Percentiles rank a stretch among this genome's conserved stretches.
These are phyloP conservation scores for Daldinia loculata DNA, from an alignment of 495 filamentous ascomycete species.

Conservation along the genomic window DNA sequence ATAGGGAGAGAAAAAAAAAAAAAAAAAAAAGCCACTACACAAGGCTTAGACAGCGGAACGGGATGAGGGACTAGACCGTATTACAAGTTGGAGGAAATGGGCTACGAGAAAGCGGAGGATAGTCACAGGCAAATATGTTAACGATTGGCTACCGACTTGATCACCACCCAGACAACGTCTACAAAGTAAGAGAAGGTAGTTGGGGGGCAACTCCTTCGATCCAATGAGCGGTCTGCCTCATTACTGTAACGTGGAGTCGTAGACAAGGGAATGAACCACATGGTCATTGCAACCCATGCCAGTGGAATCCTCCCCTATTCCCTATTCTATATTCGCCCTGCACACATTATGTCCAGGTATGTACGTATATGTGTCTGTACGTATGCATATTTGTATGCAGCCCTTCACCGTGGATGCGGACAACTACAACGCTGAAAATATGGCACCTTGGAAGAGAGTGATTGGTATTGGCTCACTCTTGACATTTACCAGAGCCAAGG, in stretches of 20 bases:
- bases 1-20: constrained; percentile 1
- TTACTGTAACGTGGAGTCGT: constrained; percentile 36
- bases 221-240: constrained; percentile 31
- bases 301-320: constrained; percentile 22
- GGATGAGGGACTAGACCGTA: constrained; percentile 22
- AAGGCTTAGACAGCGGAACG: constrained; percentile 8
- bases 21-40: neutral
- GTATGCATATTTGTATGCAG: constrained; percentile 5
- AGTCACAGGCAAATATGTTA: constrained; percentile 25
- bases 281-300: constrained; percentile 34
- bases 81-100: constrained; percentile 30
- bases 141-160: constrained; percentile 42
- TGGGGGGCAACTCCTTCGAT: constrained; percentile 25
- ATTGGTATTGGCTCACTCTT: constrained; percentile 14
- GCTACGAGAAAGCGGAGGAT: constrained; percentile 28
- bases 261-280: constrained; percentile 35
- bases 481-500: constrained; percentile 3
- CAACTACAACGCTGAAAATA: constrained; percentile 25
- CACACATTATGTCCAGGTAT: neutral
- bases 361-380: neutral
- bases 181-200: constrained; percentile 20
- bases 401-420: constrained; percentile 12
- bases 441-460: constrained; percentile 3
- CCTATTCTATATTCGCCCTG: constrained; percentile 10
- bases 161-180: constrained; percentile 26